Evolutionary conservation across 768 basidiomycete species (phyloP), one percentile per base, ranked within the genome.

Genomic region (Pisolithus tinctorius): DNA sequence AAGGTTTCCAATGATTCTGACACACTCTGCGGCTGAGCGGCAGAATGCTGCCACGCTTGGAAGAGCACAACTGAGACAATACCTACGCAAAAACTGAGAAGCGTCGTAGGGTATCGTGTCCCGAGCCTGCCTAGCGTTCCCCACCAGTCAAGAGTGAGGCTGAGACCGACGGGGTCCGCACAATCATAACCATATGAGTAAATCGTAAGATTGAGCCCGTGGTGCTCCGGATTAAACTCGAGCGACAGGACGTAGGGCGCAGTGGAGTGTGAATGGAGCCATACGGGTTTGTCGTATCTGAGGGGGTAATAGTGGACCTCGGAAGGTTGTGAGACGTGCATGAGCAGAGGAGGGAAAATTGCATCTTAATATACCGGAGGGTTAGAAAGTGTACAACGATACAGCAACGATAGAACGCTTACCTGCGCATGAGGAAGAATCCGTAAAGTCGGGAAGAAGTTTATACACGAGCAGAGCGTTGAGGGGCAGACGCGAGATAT

Each of bases 221-320:
- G 60, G 7, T 61, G 55, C 16, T n/a, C 17, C 56, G 58, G 6
- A 55, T 50, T 46, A 26, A 53, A 50, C 0, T 5, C 47, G 13
- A 54, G 41, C 17, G 54, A 40, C 29, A 73, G 64, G 23, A 84
- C 69, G 60, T 82, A 92, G 0, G 91, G 88, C 2, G 81, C 88
- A 6, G 74, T 67, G 6, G 77, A 65, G 62, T 92, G 86, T 0
- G 83, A 79, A 62, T 91, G 88, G 11, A 90, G 72, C n/a, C 60
- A 14, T 56, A 65, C 1, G 61, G 62, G 44, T 58, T 61, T 38
- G 54, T 47, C 42, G n/a, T 62, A 9, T 6, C 39, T 55, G 27
- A 87, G 70, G 29, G 82, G 78, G 63, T 79, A 81, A 57, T 87
- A 88, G 60, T 89, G 83, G 1, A 79, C 78, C 68, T 91, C 89